phyloP scores from a whole-genome alignment of 2,329 filamentous ascomycete species.

The Myotisia sp. region DNA sequence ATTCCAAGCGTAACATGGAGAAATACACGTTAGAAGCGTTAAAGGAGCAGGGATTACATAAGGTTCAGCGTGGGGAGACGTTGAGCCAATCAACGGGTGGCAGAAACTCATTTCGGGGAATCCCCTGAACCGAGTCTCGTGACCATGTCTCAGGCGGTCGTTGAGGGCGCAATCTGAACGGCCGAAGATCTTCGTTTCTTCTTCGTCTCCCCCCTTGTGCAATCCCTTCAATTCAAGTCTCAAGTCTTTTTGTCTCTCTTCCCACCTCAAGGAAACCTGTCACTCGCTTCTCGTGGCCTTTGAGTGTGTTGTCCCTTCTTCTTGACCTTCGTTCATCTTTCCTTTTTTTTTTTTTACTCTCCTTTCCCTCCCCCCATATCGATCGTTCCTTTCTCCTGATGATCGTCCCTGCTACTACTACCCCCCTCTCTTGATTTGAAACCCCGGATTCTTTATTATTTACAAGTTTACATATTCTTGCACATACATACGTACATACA shows the following conservation, averaged over 20 bases:
- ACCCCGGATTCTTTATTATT: constrained; percentile 2
- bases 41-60: no score
- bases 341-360: neutral
- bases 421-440: neutral
- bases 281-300: constrained; percentile 3
- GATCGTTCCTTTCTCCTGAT: neutral
- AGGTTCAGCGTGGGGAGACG: no score
- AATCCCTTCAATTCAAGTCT: neutral
- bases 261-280: neutral
- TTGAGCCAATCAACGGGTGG: no score
- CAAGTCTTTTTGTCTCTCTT: neutral
- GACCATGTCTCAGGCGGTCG: neutral
- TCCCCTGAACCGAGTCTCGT: constrained; percentile 3
- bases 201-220: constrained; percentile 1
- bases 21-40: no score
- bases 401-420: neutral
- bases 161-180: no score
- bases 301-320: no score
- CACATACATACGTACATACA: constrained; percentile 3
- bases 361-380: neutral
- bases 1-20: no score
- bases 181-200: no score
- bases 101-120: no score
- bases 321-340: no score
- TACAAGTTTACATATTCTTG: constrained; percentile 9